Percentiles rank a stretch among this genome's conserved stretches.
Conservation (phyloP, 106 monocot genomes). For the Dendrobium chrysotoxum region DNA sequence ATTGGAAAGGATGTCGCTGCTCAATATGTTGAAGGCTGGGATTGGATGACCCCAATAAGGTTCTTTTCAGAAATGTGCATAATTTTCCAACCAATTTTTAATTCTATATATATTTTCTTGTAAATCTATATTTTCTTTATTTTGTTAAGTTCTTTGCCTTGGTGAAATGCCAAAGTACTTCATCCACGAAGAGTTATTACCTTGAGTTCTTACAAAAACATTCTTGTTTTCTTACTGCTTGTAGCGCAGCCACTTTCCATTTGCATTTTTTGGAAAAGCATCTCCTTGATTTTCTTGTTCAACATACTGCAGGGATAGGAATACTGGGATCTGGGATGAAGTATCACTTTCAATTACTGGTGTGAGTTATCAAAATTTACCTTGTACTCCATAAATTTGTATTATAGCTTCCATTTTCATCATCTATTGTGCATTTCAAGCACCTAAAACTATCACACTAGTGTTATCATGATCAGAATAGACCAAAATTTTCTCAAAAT, state of each 20-base stretch:
- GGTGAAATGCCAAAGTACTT: not conserved
- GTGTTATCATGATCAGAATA: not conserved
- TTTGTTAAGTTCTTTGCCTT: not conserved
- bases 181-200: not conserved
- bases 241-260: not conserved
- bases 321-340: constrained; percentile 99
- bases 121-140: not conserved
- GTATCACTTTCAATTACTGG: constrained; percentile 80
- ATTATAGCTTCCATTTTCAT: not conserved
- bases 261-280: not conserved
- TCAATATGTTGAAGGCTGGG: constrained; percentile 99
- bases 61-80: constrained; percentile 14
- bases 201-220: not conserved
- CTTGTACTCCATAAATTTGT: not conserved
- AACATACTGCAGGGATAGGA: constrained; percentile 73
- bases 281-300: not conserved
- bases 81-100: not conserved
- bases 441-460: not conserved
- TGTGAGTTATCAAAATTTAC: constrained; percentile 39
- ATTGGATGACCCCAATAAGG: constrained; percentile 99
- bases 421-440: not conserved
- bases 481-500: not conserved
- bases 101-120: not conserved
- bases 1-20: constrained; percentile 98
- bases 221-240: not conserved